phyloP scores from a whole-genome alignment of 768 basidiomycete genomes.

The Paxillus rubicundulus region DNA sequence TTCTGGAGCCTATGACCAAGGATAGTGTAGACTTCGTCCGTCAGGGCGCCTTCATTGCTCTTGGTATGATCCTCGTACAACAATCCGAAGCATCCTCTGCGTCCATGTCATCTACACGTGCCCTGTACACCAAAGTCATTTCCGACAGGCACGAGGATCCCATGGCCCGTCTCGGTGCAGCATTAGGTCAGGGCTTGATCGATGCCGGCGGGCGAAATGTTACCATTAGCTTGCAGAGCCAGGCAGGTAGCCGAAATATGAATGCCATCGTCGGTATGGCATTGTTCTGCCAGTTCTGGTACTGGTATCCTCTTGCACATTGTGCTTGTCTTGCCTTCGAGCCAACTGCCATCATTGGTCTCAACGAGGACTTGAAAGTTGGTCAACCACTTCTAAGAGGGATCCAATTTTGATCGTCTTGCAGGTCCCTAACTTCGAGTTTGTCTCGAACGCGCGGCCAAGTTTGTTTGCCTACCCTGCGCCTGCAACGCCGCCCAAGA shows the following conservation, averaged over 20 bases:
- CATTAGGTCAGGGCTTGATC: constrained; percentile 93
- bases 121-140: constrained; percentile 87
- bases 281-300: constrained; percentile 99
- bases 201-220: constrained; percentile 97
- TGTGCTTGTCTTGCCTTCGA: constrained; percentile 90
- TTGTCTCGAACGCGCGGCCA: constrained; percentile 84
- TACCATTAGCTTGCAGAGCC: constrained; percentile 90
- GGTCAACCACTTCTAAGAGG: constrained; percentile 10
- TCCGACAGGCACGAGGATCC: constrained; percentile 98
- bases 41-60: constrained; percentile 92
- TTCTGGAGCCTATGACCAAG: constrained; percentile 97
- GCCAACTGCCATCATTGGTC: constrained; percentile 91
- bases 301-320: constrained; percentile 98
- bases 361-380: constrained; percentile 85
- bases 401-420: constrained; percentile 3
- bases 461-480: constrained; percentile 92
- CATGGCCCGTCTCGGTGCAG: constrained; percentile 97
- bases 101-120: constrained; percentile 74
- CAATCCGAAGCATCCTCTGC: constrained; percentile 90
- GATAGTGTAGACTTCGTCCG: constrained; percentile 98
- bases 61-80: constrained; percentile 96
- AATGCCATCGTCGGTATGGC: constrained; percentile 97
- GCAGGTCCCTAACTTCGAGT: constrained; percentile 94
- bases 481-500: constrained; percentile 83
- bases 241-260: constrained; percentile 90